A percentile compares a stretch with the other conserved stretches of the same genome.
Evolutionary conservation across 2,329 filamentous ascomycete genomes (phyloP).

Genomic region (Ceratocystis eucalypticola): DNA sequence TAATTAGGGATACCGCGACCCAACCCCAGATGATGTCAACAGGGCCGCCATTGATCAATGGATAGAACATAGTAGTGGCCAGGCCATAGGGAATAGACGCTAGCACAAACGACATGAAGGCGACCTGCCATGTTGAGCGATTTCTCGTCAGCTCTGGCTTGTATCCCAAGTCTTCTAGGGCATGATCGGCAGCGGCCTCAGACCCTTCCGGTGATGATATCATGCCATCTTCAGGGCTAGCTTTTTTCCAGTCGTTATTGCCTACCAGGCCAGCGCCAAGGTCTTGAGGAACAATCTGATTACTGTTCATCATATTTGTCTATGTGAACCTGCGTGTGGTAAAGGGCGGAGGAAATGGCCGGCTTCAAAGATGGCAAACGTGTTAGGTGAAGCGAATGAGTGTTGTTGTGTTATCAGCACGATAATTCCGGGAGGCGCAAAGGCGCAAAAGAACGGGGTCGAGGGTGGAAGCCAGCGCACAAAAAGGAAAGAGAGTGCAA

Average conservation of each 20-base stretch:
- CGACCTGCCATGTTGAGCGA: conserved; percentile 54
- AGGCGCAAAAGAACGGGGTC: conserved; percentile 3
- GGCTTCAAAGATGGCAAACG: not conserved
- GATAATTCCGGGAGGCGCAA: not conserved
- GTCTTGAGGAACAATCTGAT: conserved; percentile 10
- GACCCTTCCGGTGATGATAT: conserved; percentile 23
- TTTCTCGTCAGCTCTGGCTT: conserved; percentile 50
- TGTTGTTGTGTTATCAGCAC: not conserved
- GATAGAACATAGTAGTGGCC: conserved; percentile 55
- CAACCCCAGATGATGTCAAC: conserved; percentile 62
- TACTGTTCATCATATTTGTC: not conserved
- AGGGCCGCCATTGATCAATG: conserved; percentile 51
- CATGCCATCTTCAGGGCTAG: conserved; percentile 21
- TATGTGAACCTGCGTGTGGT: not conserved
- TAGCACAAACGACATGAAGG: conserved; percentile 65
- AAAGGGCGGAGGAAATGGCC: not conserved
- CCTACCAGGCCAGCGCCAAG: not conserved
- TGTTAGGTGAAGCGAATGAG: not conserved
- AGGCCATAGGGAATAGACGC: conserved; percentile 63
- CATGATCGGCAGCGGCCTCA: conserved; percentile 42
- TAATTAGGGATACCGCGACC: conserved; percentile 54
- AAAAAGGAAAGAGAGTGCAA: not conserved
- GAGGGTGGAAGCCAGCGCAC: not conserved
- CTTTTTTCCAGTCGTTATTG: conserved; percentile 1
- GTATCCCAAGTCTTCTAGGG: conserved; percentile 52